These are phyloP conservation scores for Xanthoparmelia taractica DNA, from an alignment of 495 filamentous ascomycete species.

Conservation along the genomic window DNA sequence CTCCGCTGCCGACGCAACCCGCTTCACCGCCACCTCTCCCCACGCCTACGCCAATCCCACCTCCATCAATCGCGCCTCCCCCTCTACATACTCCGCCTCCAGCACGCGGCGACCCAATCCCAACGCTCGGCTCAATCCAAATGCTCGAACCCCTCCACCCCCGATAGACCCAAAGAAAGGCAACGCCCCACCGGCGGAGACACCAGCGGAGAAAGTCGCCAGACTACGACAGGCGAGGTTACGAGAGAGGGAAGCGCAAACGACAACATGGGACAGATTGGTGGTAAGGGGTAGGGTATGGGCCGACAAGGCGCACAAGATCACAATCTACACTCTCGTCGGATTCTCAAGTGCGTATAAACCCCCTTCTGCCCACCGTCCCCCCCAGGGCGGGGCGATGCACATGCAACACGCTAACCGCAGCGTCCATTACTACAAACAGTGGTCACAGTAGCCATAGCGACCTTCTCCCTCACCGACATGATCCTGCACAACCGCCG, in stretches of 20 bases:
- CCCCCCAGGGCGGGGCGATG: too few species aligned
- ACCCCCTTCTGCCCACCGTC: too few species aligned
- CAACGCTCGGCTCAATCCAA: conserved; percentile 21
- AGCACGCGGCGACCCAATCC: conserved; percentile 32
- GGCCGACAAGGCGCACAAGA: conserved; percentile 77
- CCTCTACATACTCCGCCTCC: conserved; percentile 26
- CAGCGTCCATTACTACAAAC: not conserved
- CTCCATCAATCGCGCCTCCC: conserved; percentile 26
- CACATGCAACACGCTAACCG: too few species aligned
- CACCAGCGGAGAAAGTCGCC: conserved; percentile 80
- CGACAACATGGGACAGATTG: conserved; percentile 59
- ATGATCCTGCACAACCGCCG: conserved; percentile 81
- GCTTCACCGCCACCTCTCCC: conserved; percentile 87
- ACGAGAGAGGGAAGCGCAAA: conserved; percentile 56
- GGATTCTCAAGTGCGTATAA: conserved; percentile 62
- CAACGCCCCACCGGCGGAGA: conserved; percentile 46
- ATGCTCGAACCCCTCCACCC: conserved; percentile 25
- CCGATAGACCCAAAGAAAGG: conserved; percentile 7
- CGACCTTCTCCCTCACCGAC: conserved; percentile 72
- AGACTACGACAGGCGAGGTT: conserved; percentile 75
- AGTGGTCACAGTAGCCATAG: conserved; percentile 68
- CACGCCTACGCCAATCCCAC: conserved; percentile 68
- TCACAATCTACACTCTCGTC: conserved; percentile 67
- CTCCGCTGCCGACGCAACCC: conserved; percentile 85
- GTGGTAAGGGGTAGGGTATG: conserved; percentile 60